Base-by-base conservation (phyloP, 2,329 filamentous ascomycete species). In the Arthrobotrys musiformis region DNA sequence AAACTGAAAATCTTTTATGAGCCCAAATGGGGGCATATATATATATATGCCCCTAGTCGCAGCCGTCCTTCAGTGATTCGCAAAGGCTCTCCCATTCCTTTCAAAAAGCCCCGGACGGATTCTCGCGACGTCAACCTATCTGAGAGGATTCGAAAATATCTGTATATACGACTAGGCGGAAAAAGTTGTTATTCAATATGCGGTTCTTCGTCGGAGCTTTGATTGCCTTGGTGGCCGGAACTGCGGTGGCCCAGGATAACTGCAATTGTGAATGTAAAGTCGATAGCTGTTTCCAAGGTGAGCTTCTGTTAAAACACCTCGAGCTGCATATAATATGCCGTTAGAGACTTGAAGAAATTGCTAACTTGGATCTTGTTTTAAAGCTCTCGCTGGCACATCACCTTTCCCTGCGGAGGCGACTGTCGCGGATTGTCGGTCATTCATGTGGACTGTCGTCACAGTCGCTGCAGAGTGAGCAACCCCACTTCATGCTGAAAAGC, bases 131-230 rank as follows among this genome's bases (percentile, higher is more conserved):
- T 62, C 58, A 28, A 44, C 30, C 19, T 42, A 26, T 19, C 24
- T 44, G 24, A 26, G 15, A 62, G 22, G 9, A 61, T 40, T 42
- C 40, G 40, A 42, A 42, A 61, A 42, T 17, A 24, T 26, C 24
- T 58, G 17, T 37, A 26, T 58, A 58, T 11, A 30, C 54, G 30
- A 58, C 54, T 37, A 19, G 33, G 54, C 6, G 22, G n/a, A 56
- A 22, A 5, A n/a, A n/a, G 30, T 56, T 40, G 19, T 28, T 30
- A 60, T 42, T 60, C 50, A 67, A n/a, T 37, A 73, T 73, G 69
- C 60, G 56, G 37, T 66, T 67, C 69, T 33, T 37, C 17, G n/a
- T 61, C n/a, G 50, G 37, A 66, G 60, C 69, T n/a, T n/a, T n/a
- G 33, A 26, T 61, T 11, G 69, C 62, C 30, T 24, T 74, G 30